phyloP scores from a whole-genome alignment of 768 basidiomycete species.

The Rhodotorula paludigena region DNA sequence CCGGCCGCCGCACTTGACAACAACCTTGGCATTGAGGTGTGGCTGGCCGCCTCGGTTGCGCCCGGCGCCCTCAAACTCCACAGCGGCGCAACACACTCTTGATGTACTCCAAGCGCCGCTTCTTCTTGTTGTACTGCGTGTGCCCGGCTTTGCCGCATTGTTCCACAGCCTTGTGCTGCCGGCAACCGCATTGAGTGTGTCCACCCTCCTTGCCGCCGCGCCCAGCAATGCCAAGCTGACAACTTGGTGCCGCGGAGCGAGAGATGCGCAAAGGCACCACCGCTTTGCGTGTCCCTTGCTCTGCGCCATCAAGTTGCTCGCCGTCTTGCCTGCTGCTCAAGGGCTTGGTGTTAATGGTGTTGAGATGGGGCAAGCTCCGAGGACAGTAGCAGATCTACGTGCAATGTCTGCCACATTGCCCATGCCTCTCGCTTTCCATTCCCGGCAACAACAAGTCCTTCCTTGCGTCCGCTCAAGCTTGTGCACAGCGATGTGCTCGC shows the following conservation, averaged over 20 bases:
- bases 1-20: not conserved
- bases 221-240: not conserved
- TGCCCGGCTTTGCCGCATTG: conserved; percentile 5
- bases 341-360: no score
- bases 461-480: not conserved
- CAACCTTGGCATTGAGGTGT: not conserved
- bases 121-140: not conserved
- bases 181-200: not conserved
- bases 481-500: conserved; percentile 7
- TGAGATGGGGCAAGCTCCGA: not conserved
- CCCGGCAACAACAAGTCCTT: not conserved
- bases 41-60: not conserved
- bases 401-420: conserved; percentile 14
- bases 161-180: not conserved
- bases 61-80: not conserved
- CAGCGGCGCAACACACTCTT: not conserved
- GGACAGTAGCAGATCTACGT: not conserved
- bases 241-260: no score
- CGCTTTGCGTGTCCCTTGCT: conserved; percentile 1
- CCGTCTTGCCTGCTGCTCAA: not conserved
- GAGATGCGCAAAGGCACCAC: no score
- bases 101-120: not conserved
- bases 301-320: not conserved
- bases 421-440: not conserved
- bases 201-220: conserved; percentile 6